Conservation (phyloP, 768 basidiomycete species). For the Scleroderma bovista region DNA sequence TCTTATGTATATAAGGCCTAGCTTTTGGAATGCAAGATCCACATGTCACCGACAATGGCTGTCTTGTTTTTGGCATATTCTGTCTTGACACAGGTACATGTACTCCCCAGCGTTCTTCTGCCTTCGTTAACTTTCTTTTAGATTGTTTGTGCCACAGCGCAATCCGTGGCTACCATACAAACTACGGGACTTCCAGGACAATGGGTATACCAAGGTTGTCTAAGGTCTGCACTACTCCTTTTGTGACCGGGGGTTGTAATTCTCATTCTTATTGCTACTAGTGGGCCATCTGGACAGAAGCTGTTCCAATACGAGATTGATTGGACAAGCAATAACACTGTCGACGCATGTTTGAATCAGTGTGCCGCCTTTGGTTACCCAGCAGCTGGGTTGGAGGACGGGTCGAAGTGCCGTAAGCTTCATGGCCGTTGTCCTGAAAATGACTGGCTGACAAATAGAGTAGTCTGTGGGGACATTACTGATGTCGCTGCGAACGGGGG, state of each 20-base stretch:
- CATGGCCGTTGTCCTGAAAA: neutral
- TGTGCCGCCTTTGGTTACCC: conserved; percentile 70
- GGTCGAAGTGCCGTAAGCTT: conserved; percentile 66
- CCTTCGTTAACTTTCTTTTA: neutral
- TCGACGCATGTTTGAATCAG: conserved; percentile 57
- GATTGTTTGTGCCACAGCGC: conserved; percentile 30
- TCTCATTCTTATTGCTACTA: conserved; percentile 16
- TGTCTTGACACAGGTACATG: conserved; percentile 5
- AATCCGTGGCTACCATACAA: conserved; percentile 55
- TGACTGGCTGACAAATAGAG: neutral
- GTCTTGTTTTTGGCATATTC: conserved; percentile 1
- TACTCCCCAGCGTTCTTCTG: neutral
- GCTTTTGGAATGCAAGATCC: too few relatives aligned
- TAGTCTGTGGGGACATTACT: conserved; percentile 66
- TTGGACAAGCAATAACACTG: conserved; percentile 57
- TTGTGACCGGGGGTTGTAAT: neutral
- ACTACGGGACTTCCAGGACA: conserved; percentile 55
- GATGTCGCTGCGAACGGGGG: conserved; percentile 42
- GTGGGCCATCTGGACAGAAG: conserved; percentile 43
- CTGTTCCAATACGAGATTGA: conserved; percentile 60
- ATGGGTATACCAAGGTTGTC: conserved; percentile 64
- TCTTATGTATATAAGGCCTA: too few relatives aligned
- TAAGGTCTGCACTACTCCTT: conserved; percentile 43
- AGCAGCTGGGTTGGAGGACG: conserved; percentile 65
- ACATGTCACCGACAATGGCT: conserved; percentile 4